Conservation (phyloP, 2,329 filamentous ascomycete genomes). For the Shiraia bambusicola region DNA sequence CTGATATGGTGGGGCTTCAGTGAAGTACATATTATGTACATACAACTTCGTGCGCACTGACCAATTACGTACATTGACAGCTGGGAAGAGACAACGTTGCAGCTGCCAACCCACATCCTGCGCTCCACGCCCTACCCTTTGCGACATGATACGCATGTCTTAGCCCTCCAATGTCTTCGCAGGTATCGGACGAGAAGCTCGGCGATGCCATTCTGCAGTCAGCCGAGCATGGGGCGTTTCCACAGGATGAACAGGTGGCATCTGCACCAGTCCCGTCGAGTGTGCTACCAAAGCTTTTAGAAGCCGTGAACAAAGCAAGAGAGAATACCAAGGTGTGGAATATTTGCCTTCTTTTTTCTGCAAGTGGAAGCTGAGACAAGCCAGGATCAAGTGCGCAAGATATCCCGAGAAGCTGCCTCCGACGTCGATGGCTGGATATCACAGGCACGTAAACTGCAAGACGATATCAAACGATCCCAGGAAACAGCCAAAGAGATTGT, state of each 20-base stretch:
- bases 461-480: conserved; percentile 80
- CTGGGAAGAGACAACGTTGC: conserved; percentile 9
- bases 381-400: conserved; percentile 69
- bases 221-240: conserved; percentile 58
- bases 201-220: conserved; percentile 66
- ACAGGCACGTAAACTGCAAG: conserved; percentile 80
- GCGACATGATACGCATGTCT: conserved; percentile 19
- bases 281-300: conserved; percentile 53
- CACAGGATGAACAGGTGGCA: conserved; percentile 57
- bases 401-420: conserved; percentile 74
- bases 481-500: conserved; percentile 79
- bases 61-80: conserved; percentile 7
- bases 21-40: conserved; percentile 3
- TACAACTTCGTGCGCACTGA: conserved; percentile 10
- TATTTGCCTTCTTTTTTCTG: no score
- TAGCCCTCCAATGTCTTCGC: conserved; percentile 28
- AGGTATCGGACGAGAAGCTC: conserved; percentile 43
- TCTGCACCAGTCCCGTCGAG: conserved; percentile 54
- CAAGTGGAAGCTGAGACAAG: conserved; percentile 6
- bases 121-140: background rate
- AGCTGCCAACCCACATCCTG: conserved; percentile 5
- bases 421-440: conserved; percentile 84
- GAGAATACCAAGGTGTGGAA: conserved; percentile 54
- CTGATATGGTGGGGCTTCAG: conserved; percentile 20
- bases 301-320: conserved; percentile 54